Evolutionary conservation across 768 basidiomycete species (phyloP), one percentile per base, ranked within the genome.

Genomic region (Exidia glandulosa): DNA sequence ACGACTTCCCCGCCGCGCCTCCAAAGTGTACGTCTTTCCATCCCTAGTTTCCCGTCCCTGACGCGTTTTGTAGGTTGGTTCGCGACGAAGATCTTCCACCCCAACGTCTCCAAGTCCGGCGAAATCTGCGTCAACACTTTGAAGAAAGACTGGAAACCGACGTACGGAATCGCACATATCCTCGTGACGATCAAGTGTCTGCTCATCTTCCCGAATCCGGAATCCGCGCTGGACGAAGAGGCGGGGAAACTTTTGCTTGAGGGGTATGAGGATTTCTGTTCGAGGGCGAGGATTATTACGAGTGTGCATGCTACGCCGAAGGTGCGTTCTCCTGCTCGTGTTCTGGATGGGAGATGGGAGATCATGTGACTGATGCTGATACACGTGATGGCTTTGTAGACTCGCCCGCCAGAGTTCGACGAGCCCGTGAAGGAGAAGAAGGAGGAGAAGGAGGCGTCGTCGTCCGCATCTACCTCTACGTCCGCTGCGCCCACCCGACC

Each of bases 51-150:
- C 25, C 63, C 54, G 32, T 33, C 58, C 12, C 32, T 45, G 25
- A 25, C 19, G 52, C 19, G 29, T 50, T 52, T 5, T n/a, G 12
- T 64, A 95, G 94, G 94, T 68, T 87, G 90, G 77, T 88, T 96
- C 65, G 76, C 80, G 14, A 96, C 94, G 56, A 96, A 95, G 76
- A 94, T 98, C 60, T 97, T 97, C 73, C 94, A 97, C 67, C 94
- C 95, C 0, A 98, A 98, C 66, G 92, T 98, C 41, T 94, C 93
- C 0, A 79, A 81, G 33, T 72, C 81, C 0, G 94, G 94, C 16
- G 94, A 96, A 73, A 97, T 97, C 65, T 97, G 94, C 70, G 94
- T 97, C 14, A 95, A 94, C 75, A 97, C 94, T 6, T 76, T 97
- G 29, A 97, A 96, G 80, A 95, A 96, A 72, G 93, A 95, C 67